These are phyloP conservation scores for Rubus parviflorus DNA, from an alignment of 306 rosid genomes.

Conservation along the genomic window DNA sequence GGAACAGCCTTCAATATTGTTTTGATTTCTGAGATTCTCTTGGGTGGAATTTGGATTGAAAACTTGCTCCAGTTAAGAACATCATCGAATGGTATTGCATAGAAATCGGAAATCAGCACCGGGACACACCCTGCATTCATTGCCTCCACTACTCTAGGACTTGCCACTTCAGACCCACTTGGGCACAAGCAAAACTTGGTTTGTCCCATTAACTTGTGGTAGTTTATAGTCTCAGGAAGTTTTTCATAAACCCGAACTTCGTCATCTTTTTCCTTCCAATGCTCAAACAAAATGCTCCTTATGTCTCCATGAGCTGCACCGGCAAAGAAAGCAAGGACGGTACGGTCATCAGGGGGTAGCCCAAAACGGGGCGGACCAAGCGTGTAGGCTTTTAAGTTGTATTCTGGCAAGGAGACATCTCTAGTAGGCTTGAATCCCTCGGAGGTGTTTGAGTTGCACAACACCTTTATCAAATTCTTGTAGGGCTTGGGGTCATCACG, in stretches of 20 bases:
- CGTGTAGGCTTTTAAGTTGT: background rate
- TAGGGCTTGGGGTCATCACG: conserved; percentile 15
- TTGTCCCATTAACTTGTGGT: conserved; percentile 31
- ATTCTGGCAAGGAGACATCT: conserved; percentile 14
- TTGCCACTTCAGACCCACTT: conserved; percentile 48
- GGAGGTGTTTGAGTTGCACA: conserved; percentile 19
- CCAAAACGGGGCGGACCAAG: conserved; percentile 19
- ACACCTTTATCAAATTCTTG: conserved; percentile 18
- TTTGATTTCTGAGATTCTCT: conserved; percentile 34
- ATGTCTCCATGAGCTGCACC: conserved; percentile 27
- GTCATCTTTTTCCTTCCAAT: conserved; percentile 31
- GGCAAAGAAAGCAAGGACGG: conserved; percentile 17
- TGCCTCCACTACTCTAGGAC: conserved; percentile 47
- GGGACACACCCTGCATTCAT: conserved; percentile 45
- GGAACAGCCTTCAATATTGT: conserved; percentile 26
- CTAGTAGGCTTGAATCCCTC: conserved; percentile 17
- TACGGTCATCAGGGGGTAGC: background rate
- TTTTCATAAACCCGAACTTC: conserved; percentile 34
- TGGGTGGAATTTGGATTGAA: conserved; percentile 28
- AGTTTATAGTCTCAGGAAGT: conserved; percentile 26
- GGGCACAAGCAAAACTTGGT: conserved; percentile 46
- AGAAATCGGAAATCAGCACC: conserved; percentile 32
- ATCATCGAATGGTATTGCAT: conserved; percentile 32
- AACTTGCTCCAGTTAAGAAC: conserved; percentile 43
- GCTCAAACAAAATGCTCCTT: conserved; percentile 23